These are phyloP conservation scores for Parasitella parasitica DNA, from an alignment of 371 early-diverging fungal species.

Conservation along the genomic window DNA sequence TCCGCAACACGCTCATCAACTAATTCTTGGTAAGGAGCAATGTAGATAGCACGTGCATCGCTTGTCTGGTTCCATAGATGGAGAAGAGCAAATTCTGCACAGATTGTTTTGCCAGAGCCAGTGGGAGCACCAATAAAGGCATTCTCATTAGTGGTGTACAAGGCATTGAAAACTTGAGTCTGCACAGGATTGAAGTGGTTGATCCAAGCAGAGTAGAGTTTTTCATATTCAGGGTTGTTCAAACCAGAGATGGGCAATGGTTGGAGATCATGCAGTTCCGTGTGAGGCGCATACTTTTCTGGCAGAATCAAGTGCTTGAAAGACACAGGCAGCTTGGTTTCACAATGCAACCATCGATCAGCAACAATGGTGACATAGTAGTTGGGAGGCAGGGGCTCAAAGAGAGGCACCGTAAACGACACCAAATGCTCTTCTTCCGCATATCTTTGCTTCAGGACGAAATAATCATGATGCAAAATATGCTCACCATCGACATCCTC, in stretches of 20 bases:
- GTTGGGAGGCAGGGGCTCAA: constrained; percentile 94
- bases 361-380: constrained; percentile 90
- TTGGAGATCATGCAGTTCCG: constrained; percentile 91
- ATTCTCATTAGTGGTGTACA: constrained; percentile 91
- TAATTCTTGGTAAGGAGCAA: constrained; percentile 91
- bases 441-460: constrained; percentile 80
- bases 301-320: constrained; percentile 92
- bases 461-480: constrained; percentile 85
- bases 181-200: constrained; percentile 95
- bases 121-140: constrained; percentile 96
- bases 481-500: constrained; percentile 92
- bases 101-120: constrained; percentile 96
- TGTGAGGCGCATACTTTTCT: constrained; percentile 91
- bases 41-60: constrained; percentile 82
- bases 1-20: constrained; percentile 76
- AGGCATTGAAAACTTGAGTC: constrained; percentile 91
- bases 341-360: constrained; percentile 94
- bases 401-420: constrained; percentile 92
- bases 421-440: constrained; percentile 69
- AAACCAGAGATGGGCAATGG: constrained; percentile 84
- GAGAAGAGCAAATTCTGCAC: constrained; percentile 94
- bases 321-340: constrained; percentile 88
- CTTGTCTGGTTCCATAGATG: constrained; percentile 71
- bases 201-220: constrained; percentile 61
- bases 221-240: constrained; percentile 70